These are phyloP conservation scores for Mycena galericulata DNA, from an alignment of 768 basidiomycete species.

Conservation along the genomic window DNA sequence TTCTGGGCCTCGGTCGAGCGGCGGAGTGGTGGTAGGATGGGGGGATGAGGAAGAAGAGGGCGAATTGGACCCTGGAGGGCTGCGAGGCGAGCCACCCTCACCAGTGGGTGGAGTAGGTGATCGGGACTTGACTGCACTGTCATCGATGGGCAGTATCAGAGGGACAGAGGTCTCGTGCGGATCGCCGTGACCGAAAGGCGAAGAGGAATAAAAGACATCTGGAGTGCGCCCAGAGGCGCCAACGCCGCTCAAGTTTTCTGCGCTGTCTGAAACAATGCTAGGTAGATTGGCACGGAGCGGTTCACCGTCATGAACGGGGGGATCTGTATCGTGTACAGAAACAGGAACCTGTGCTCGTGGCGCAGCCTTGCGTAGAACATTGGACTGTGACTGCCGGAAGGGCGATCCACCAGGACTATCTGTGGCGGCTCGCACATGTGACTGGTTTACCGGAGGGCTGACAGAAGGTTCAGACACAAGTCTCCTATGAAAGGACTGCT, in stretches of 20 bases:
- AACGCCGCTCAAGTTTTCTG: slow-evolving; percentile 76
- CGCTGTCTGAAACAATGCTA: slow-evolving; percentile 63
- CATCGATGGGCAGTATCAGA: slow-evolving; percentile 11
- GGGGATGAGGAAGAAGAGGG: slow-evolving; percentile 18
- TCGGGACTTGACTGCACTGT: neutral
- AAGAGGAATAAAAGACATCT: slow-evolving; percentile 49
- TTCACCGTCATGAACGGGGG: slow-evolving; percentile 33
- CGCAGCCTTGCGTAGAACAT: slow-evolving; percentile 69
- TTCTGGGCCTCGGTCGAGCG: slow-evolving; percentile 4
- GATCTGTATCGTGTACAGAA: slow-evolving; percentile 61
- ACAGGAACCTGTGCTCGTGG: slow-evolving; percentile 73
- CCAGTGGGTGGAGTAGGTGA: neutral
- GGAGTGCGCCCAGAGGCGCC: slow-evolving; percentile 54
- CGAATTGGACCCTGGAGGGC: neutral
- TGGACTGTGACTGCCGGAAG: slow-evolving; percentile 39
- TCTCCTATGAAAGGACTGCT: slow-evolving; percentile 48
- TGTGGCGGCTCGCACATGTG: slow-evolving; percentile 51
- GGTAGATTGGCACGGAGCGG: slow-evolving; percentile 59
- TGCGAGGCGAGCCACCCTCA: slow-evolving; percentile 4
- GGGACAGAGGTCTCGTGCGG: slow-evolving; percentile 9
- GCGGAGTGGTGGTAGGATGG: slow-evolving; percentile 24
- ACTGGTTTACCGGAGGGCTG: slow-evolving; percentile 29
- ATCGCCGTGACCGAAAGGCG: slow-evolving; percentile 29
- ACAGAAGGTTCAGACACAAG: slow-evolving; percentile 50
- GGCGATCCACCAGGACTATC: slow-evolving; percentile 38